phyloP scores from a whole-genome alignment of 2,329 filamentous ascomycete genomes.

The Lomentospora prolificans region DNA sequence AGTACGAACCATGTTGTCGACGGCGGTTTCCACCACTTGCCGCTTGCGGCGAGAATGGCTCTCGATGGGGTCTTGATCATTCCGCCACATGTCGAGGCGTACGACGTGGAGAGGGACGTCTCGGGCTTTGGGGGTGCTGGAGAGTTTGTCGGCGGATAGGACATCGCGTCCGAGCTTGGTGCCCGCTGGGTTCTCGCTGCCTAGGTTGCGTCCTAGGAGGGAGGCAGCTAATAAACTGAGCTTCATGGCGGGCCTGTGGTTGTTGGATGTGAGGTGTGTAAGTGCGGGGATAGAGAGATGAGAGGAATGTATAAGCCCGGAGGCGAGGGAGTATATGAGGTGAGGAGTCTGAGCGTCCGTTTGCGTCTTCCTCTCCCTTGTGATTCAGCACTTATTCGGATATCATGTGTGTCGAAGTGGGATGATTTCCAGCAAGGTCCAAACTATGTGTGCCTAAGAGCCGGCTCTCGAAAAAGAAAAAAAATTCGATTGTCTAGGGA shows the following conservation, averaged over 20 bases:
- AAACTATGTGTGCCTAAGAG: no score
- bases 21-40: conserved; percentile 27
- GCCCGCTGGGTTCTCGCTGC: conserved; percentile 13
- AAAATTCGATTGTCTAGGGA: neutral
- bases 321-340: neutral
- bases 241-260: conserved; percentile 24
- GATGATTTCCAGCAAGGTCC: no score
- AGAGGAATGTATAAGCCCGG: no score
- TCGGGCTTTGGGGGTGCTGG: conserved; percentile 7
- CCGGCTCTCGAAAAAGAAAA: no score
- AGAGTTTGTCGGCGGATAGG: neutral
- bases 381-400: neutral
- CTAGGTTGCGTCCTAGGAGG: conserved; percentile 5
- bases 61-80: conserved; percentile 26
- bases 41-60: neutral
- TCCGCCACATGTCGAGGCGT: conserved; percentile 30
- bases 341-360: neutral
- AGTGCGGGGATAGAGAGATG: neutral
- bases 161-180: no score
- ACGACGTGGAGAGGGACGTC: conserved; percentile 33
- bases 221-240: conserved; percentile 17
- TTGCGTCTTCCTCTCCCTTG: neutral
- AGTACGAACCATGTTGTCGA: conserved; percentile 47
- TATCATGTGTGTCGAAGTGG: neutral
- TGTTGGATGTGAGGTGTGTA: neutral